A percentile compares a stretch with the other conserved stretches of the same genome.
These are phyloP conservation scores for Geosmithia morbida DNA, from an alignment of 2,329 filamentous ascomycete species.

Conservation along the genomic window DNA sequence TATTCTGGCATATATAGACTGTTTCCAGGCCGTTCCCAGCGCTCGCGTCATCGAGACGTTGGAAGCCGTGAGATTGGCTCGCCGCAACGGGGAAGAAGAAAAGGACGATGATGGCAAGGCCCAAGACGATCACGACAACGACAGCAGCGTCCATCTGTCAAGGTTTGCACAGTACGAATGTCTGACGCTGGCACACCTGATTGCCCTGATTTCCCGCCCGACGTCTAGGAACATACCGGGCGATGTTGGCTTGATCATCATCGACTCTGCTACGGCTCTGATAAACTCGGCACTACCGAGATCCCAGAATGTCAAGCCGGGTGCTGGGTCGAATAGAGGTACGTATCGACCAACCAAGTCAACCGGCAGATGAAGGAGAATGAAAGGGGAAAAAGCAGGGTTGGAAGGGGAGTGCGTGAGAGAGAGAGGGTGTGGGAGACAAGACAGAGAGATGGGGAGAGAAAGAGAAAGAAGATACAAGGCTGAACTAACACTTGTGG, in stretches of 20 bases:
- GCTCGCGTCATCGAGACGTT: constrained; percentile 13
- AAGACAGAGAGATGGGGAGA: no score
- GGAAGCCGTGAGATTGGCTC: constrained; percentile 6
- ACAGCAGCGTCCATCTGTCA: neutral
- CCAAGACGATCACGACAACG: no score
- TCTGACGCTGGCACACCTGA: constrained; percentile 52
- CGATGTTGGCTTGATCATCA: constrained; percentile 52
- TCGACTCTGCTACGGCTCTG: constrained; percentile 66
- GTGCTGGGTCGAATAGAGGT: constrained; percentile 12
- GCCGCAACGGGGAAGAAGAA: constrained; percentile 6
- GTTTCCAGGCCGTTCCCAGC: constrained; percentile 25
- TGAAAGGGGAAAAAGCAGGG: no score
- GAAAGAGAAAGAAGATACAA: no score
- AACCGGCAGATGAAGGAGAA: no score
- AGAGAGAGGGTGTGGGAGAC: no score
- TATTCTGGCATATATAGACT: constrained; percentile 27
- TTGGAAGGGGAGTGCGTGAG: no score
- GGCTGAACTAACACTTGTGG: no score
- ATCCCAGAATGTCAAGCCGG: constrained; percentile 22
- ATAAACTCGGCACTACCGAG: constrained; percentile 67
- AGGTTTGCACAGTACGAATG: constrained; percentile 34
- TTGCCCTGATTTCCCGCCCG: constrained; percentile 61
- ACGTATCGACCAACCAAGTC: neutral
- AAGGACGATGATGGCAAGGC: constrained; percentile 3
- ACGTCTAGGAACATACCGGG: constrained; percentile 45